Percentiles rank a stretch among this genome's conserved stretches.
Evolutionary conservation across 257 asterid species (phyloP).

Genomic region (Fraxinus quadrangulata): DNA sequence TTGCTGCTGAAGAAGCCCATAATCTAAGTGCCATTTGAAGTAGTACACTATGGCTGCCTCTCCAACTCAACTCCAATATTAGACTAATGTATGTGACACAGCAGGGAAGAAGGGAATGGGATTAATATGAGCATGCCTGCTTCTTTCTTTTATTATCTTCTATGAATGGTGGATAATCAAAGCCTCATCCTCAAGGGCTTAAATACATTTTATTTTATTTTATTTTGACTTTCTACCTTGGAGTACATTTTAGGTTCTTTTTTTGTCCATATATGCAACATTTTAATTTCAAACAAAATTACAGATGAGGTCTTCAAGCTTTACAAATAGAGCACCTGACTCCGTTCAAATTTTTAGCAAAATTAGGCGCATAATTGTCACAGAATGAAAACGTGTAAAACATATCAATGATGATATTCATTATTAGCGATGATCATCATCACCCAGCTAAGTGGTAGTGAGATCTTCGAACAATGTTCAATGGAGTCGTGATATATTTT

Average conservation of each 20-base stretch:
- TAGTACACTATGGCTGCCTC: not conserved
- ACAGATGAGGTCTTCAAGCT: not conserved
- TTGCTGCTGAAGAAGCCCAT: conserved; percentile 99
- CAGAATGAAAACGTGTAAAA: not conserved
- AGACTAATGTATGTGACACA: not conserved
- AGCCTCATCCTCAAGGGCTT: conserved; percentile 58
- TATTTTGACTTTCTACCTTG: not conserved
- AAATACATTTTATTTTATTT: not conserved
- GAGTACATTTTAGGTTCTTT: not conserved
- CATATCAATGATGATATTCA: too few species aligned
- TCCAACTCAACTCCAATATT: conserved; percentile 2
- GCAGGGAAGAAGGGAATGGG: conserved; percentile 4
- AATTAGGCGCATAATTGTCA: not conserved
- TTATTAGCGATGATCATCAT: too few species aligned
- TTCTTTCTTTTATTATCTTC: conserved; percentile 42
- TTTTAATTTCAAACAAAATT: not conserved
- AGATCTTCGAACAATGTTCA: too few species aligned
- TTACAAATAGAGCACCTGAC: not conserved
- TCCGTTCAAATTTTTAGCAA: not conserved
- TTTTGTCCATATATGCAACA: too few species aligned
- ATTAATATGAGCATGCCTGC: conserved; percentile 1
- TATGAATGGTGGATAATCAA: conserved; percentile 72
- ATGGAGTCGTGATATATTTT: too few species aligned
- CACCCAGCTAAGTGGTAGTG: too few species aligned
- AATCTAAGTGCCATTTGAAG: conserved; percentile 73